phyloP scores from a whole-genome alignment of 495 filamentous ascomycete genomes.

The Aspergillus leporis region DNA sequence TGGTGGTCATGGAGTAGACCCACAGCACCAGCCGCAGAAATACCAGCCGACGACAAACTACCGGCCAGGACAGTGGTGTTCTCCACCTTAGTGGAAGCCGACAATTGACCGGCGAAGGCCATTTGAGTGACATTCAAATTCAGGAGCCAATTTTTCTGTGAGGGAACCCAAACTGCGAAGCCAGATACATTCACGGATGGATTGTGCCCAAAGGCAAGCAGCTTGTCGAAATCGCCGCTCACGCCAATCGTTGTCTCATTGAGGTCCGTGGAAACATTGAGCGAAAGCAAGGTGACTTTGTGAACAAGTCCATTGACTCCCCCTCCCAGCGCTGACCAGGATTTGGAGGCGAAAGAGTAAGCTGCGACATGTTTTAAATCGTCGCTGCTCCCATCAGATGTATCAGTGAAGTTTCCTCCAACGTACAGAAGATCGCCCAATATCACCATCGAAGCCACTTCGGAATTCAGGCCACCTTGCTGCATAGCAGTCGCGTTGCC shows the following conservation, averaged over 20 bases:
- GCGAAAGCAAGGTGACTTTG: slow-evolving; percentile 68
- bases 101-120: slow-evolving; percentile 68
- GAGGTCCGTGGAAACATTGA: slow-evolving; percentile 72
- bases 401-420: slow-evolving; percentile 83
- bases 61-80: slow-evolving; percentile 73
- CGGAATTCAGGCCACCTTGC: slow-evolving; percentile 77
- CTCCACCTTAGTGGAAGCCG: slow-evolving; percentile 62
- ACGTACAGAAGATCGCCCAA: slow-evolving; percentile 71
- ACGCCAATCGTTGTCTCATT: slow-evolving; percentile 75
- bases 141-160: slow-evolving; percentile 82
- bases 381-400: slow-evolving; percentile 55
- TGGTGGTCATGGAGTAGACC: slow-evolving; percentile 53
- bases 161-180: slow-evolving; percentile 94
- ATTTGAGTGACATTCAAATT: slow-evolving; percentile 69
- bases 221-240: slow-evolving; percentile 75
- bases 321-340: slow-evolving; percentile 79
- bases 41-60: slow-evolving; percentile 67
- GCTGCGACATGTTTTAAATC: slow-evolving; percentile 73
- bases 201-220: slow-evolving; percentile 65
- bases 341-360: slow-evolving; percentile 66
- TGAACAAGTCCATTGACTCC: slow-evolving; percentile 82
- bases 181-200: slow-evolving; percentile 62
- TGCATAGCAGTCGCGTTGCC: slow-evolving; percentile 61
- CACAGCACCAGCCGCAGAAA: slow-evolving; percentile 69
- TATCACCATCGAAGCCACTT: slow-evolving; percentile 67